Evolutionary conservation across 176 grass and related monocot genomes (phyloP), one percentile per base, ranked within the genome.

Genomic region (Rhynchospora pubera): DNA sequence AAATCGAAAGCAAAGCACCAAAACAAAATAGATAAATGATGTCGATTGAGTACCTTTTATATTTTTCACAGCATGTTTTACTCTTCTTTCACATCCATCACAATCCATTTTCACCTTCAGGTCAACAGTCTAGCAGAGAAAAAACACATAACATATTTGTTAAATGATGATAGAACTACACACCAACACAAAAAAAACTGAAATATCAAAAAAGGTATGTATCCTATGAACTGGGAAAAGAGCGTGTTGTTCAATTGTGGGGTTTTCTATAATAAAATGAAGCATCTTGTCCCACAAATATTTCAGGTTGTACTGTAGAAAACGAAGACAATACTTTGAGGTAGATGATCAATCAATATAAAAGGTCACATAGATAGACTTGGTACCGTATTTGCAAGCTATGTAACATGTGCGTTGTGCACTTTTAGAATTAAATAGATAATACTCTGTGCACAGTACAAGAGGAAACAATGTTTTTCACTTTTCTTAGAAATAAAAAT

Each of bases 81-180:
- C 84, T 79, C 84, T 93, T 77, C 89, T 84, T 74, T 93, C 94
- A 70, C 94, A 97, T 13, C 94, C 94, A 7, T 97, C 94, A 51
- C 91, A 93, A 88, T 97, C 94, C 87, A 97, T 91, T 84, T 93
- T 93, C 82, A 97, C 91, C 91, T 88, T 93, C 53, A 93, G 84
- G 47, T 97, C 85, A 5, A 97, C 91, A 2, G 91, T 97, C 94
- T 97, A 79, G 43, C 28, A 13, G 23, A 42, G 7, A 15, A 68
- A 62, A 16, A 65, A 70, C 53, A 32, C n/a, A 66, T 7, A 45
- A 52, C 74, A 67, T 51, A 62, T 14, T 71, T 46, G 8, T 19
- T 71, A 26, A 19, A 52, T n/a, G n/a, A 66, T 44, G 65, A 55
- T 26, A 44, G 9, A 47, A 46, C 45, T 1, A 47, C 6, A 74